Evolutionary conservation across 306 rosid species (phyloP).

Genomic region (Pueraria montana): DNA sequence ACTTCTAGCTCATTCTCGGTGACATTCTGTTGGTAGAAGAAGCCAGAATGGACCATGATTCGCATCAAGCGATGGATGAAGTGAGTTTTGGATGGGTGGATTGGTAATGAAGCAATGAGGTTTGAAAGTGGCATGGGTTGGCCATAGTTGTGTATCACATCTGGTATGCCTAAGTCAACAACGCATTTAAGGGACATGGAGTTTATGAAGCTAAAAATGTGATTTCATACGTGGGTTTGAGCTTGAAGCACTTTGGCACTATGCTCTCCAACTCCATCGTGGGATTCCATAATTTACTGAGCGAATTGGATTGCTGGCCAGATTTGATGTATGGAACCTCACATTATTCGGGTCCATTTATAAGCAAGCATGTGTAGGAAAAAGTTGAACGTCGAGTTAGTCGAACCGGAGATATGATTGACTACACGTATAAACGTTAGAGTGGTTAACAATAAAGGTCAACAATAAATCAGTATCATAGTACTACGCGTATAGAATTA

Average conservation of each 20-base stretch:
- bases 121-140: slow-evolving; percentile 34
- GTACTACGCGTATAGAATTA: too few relatives aligned
- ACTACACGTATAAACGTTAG: too few relatives aligned
- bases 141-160: slow-evolving; percentile 41
- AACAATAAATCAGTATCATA: too few relatives aligned
- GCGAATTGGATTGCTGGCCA: too few relatives aligned
- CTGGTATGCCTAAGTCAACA: slow-evolving; percentile 43
- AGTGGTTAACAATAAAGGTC: too few relatives aligned
- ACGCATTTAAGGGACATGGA: slow-evolving; percentile 47
- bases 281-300: slow-evolving; percentile 38
- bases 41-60: slow-evolving; percentile 32
- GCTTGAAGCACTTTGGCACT: slow-evolving; percentile 27
- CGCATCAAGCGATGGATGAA: slow-evolving; percentile 32
- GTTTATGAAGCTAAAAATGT: slow-evolving; percentile 38
- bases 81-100: slow-evolving; percentile 13
- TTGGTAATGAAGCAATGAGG: slow-evolving; percentile 36
- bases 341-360: neutral
- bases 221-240: slow-evolving; percentile 41
- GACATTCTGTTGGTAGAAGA: neutral
- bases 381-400: too few relatives aligned
- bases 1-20: neutral
- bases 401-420: too few relatives aligned
- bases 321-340: neutral
- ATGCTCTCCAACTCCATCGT: neutral
- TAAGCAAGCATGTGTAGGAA: too few relatives aligned